phyloP scores from a whole-genome alignment of 257 asterid genomes.

The Apocynum venetum region DNA sequence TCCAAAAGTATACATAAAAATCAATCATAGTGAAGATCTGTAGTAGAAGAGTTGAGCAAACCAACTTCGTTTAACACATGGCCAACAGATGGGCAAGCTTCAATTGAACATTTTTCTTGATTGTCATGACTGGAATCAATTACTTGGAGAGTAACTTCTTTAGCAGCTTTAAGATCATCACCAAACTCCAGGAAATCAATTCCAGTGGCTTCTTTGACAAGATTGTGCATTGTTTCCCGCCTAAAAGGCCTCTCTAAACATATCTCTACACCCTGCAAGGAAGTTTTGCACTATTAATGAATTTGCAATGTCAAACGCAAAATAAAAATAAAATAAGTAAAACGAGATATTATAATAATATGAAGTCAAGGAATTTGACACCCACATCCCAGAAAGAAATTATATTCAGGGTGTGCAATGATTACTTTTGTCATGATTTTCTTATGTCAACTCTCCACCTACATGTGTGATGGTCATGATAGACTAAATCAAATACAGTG shows the following conservation, averaged over 20 bases:
- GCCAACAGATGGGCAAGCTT: constrained; percentile 78
- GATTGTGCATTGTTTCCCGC: constrained; percentile 95
- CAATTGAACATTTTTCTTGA: constrained; percentile 43
- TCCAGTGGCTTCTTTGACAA: constrained; percentile 83
- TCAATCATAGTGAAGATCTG: constrained; percentile 1
- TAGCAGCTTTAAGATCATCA: constrained; percentile 60
- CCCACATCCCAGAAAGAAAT: background rate
- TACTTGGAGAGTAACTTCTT: constrained; percentile 44
- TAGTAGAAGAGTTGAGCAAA: constrained; percentile 9
- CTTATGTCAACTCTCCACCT: background rate
- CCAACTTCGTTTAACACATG: constrained; percentile 82
- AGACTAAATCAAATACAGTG: background rate
- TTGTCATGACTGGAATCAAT: constrained; percentile 37
- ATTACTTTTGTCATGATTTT: background rate
- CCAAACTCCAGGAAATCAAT: constrained; percentile 63
- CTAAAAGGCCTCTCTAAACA: constrained; percentile 96
- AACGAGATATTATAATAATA: background rate
- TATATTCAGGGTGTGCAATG: background rate
- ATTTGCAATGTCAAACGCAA: background rate
- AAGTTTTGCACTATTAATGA: constrained; percentile 5
- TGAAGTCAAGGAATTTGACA: background rate
- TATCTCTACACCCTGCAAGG: constrained; percentile 69
- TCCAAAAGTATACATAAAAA: background rate
- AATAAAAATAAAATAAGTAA: background rate
- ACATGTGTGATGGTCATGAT: background rate